Evolutionary conservation across 768 basidiomycete genomes (phyloP).

Genomic region (Collybia sordida): DNA sequence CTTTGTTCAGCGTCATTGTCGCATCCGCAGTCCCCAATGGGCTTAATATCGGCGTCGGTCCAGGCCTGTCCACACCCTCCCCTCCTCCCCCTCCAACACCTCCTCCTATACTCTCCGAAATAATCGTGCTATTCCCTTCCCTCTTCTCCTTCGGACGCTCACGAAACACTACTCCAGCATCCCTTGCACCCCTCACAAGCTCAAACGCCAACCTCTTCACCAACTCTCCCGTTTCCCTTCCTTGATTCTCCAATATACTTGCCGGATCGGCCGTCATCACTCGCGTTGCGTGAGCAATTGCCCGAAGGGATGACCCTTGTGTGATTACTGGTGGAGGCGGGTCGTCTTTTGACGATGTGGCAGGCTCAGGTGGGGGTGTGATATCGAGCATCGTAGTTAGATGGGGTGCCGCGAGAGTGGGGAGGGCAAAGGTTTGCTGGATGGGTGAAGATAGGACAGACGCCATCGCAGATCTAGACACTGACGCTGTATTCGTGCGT

Average conservation of each 20-base stretch:
- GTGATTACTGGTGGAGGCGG: constrained; percentile 25
- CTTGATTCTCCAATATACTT: constrained; percentile 74
- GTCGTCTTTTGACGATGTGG: constrained; percentile 17
- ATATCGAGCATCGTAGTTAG: constrained; percentile 41
- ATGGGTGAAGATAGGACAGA: constrained; percentile 40
- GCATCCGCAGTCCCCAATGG: constrained; percentile 41
- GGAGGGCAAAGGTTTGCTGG: constrained; percentile 32
- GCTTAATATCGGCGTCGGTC: constrained; percentile 43
- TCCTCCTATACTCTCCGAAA: constrained; percentile 14
- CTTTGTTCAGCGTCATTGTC: constrained; percentile 42
- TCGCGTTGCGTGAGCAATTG: constrained; percentile 79
- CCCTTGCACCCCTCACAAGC: constrained; percentile 67
- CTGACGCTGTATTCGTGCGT: constrained; percentile 15
- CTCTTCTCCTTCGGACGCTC: constrained; percentile 50
- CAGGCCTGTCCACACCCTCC: constrained; percentile 25
- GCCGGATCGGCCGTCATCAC: constrained; percentile 83
- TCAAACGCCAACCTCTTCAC: constrained; percentile 64
- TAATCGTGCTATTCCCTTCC: constrained; percentile 22
- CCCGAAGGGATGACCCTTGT: constrained; percentile 70
- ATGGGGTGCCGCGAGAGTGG: constrained; percentile 41
- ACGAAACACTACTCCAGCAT: constrained; percentile 51
- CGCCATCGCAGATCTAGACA: constrained; percentile 15
- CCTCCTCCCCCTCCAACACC: constrained; percentile 17
- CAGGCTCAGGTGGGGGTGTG: not conserved
- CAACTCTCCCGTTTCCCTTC: constrained; percentile 59